Evolutionary conservation across 352 stramenopile species (phyloP).

Genomic region (Phytophthora fragariaefolia): DNA sequence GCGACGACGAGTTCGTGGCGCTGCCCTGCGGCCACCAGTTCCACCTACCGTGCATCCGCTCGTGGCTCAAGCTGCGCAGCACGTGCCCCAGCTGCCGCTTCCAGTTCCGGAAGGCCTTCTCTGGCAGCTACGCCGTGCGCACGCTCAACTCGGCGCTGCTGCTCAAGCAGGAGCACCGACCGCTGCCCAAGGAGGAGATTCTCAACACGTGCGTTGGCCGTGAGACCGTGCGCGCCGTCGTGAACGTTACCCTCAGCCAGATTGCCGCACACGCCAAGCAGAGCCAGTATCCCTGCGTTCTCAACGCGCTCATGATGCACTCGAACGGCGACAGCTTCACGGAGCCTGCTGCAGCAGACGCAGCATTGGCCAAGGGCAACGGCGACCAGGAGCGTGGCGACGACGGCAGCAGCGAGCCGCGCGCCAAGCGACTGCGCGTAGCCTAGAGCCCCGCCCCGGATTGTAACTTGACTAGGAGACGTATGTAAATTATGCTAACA

Average conservation of each 20-base stretch:
- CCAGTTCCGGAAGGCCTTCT: slow-evolving; percentile 89
- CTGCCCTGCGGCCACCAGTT: slow-evolving; percentile 95
- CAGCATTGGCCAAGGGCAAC: slow-evolving; percentile 49
- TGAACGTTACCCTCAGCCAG: slow-evolving; percentile 83
- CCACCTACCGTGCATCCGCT: slow-evolving; percentile 92
- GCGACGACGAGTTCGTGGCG: slow-evolving; percentile 70
- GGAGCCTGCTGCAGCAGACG: slow-evolving; percentile 40
- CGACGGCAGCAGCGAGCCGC: slow-evolving; percentile 22
- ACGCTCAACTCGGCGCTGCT: slow-evolving; percentile 83
- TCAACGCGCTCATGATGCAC: slow-evolving; percentile 86
- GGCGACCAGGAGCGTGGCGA: slow-evolving; percentile 25
- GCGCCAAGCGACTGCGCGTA: slow-evolving; percentile 39
- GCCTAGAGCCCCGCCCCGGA: slow-evolving; percentile 23
- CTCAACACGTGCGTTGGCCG: slow-evolving; percentile 60
- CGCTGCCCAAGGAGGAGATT: slow-evolving; percentile 60
- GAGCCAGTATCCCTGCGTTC: slow-evolving; percentile 77
- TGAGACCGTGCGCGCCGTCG: slow-evolving; percentile 72
- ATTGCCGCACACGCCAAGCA: slow-evolving; percentile 61
- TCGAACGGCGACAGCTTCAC: slow-evolving; percentile 72
- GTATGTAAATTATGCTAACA: slow-evolving; percentile 42
- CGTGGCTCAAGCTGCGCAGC: slow-evolving; percentile 93
- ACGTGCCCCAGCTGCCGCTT: slow-evolving; percentile 95
- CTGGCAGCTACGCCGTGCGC: slow-evolving; percentile 77
- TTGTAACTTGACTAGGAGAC: slow-evolving; percentile 34
- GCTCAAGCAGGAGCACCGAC: slow-evolving; percentile 67